Percentiles rank a stretch among this genome's conserved stretches.
phyloP scores from a whole-genome alignment of 495 filamentous ascomycete species.

The Penicillium turbatum region DNA sequence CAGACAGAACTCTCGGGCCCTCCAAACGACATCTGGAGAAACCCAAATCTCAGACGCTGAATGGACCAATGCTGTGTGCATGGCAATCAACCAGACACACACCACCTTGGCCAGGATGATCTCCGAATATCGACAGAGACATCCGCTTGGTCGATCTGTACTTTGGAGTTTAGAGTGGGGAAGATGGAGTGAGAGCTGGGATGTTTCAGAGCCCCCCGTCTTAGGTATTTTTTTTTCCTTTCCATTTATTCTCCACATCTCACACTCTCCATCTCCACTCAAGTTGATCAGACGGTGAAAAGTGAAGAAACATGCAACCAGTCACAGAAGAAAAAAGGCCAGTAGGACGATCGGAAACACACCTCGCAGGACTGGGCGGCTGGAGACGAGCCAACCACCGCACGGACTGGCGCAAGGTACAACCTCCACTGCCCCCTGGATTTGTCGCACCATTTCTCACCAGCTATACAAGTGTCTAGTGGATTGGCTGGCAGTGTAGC shows the following conservation, averaged over 20 bases:
- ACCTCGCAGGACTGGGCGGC: conserved; percentile 16
- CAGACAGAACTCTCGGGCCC: conserved; percentile 4
- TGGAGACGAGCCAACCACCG: conserved; percentile 22
- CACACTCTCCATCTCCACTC: too few species aligned
- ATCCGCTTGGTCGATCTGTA: conserved; percentile 1
- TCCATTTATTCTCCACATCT: background rate
- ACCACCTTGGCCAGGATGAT: conserved; percentile 12
- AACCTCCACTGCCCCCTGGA: background rate
- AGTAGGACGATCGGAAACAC: conserved; percentile 12
- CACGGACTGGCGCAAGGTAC: conserved; percentile 7
- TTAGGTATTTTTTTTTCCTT: background rate
- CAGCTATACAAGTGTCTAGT: conserved; percentile 1
- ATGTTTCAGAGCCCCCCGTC: conserved; percentile 20
- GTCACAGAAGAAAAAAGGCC: background rate
- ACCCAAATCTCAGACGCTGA: background rate
- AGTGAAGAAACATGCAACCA: conserved; percentile 1
- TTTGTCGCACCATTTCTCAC: conserved; percentile 9
- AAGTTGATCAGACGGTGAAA: background rate
- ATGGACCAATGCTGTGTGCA: conserved; percentile 12
- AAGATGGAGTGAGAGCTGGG: conserved; percentile 17
- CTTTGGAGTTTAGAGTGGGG: conserved; percentile 1
- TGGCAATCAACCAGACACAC: conserved; percentile 24
- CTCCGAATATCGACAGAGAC: background rate
- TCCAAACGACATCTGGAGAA: background rate
- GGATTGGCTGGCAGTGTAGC: conserved; percentile 16